These are phyloP conservation scores for Oehlia diaphana DNA, from an alignment of 192 early-diverging fungal species.

Conservation along the genomic window DNA sequence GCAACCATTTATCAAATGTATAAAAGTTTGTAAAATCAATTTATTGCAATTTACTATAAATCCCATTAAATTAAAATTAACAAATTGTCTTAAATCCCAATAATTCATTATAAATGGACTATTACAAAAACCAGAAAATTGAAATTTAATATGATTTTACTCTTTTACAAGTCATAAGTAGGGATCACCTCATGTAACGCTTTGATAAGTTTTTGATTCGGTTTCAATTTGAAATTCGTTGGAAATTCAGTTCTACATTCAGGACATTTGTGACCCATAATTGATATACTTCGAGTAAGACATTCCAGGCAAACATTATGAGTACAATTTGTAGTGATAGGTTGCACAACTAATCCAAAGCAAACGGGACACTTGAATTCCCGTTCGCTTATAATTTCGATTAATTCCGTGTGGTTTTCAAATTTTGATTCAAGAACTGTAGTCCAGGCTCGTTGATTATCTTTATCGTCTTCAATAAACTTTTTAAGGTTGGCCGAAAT, in stretches of 20 bases:
- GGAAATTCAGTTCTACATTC: conserved; percentile 34
- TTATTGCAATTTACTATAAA: no score
- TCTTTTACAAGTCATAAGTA: neutral
- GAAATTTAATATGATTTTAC: neutral
- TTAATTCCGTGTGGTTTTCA: conserved; percentile 39
- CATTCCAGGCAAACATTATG: conserved; percentile 40
- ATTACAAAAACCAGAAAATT: neutral
- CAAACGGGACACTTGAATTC: conserved; percentile 42
- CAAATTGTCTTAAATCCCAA: no score
- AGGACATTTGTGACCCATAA: conserved; percentile 26
- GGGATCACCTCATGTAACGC: conserved; percentile 25
- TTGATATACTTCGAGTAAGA: conserved; percentile 23
- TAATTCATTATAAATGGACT: no score
- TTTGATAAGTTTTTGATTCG: conserved; percentile 27
- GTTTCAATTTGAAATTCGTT: neutral
- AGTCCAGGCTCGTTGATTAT: conserved; percentile 38
- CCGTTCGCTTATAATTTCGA: conserved; percentile 32
- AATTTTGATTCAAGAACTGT: conserved; percentile 27
- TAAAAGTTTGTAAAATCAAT: no score
- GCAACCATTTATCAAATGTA: no score
- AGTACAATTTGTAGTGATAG: conserved; percentile 39
- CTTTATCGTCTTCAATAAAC: conserved; percentile 33
- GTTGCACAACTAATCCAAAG: conserved; percentile 30
- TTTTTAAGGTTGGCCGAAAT: conserved; percentile 20
- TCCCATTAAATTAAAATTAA: no score